Evolutionary conservation across 306 rosid species (phyloP), one percentile per base, ranked within the genome.

Genomic region (Sesbania bispinosa): DNA sequence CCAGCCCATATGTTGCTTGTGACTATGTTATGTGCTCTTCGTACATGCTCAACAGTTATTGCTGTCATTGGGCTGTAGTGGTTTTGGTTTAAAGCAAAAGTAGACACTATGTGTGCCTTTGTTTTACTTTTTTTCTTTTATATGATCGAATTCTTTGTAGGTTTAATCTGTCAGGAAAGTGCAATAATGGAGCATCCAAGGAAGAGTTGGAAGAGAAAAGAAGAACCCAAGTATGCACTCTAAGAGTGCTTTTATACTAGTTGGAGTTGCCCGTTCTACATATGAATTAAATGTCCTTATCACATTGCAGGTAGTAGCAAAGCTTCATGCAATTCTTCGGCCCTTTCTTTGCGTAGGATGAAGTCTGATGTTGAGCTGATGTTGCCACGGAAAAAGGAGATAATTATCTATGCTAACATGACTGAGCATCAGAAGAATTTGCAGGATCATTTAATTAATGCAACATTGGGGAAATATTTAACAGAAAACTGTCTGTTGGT

Each of bases 301-400:
- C 51, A 24, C 74, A 38, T n/a, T 79, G 77, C 79, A 95, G 99
- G 96, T 94, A 74, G 88, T 94, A 43, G 86, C 91, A 16, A 94
- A 94, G 75, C 91, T 94, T 42, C 99, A 94, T 85, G 89, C 92
- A 27, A 94, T 94, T 77, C 87, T 94, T 80, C 92, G 97, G 10
- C 99, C 99, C 27, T 94, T 94, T 81, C 89, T 94, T 88, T 94
- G 38, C 90, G 97, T 41, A 82, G 97, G 78, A 83, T 89, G 93
- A 94, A 94, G 81, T 55, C 84, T 55, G 99, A 94, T 74, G 99
- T 94, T 64, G 99, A 95, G 96, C 81, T 77, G 51, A 75, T 77
- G 85, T 85, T 94, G 50, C 99, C 99, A 39, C 82, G 87, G 60
- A 94, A 94, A 78, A 94, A 94, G 73, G 99, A 94, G 82, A 94